Percentiles rank a stretch among this genome's conserved stretches.
These are phyloP conservation scores for Chenopodium quinoa DNA, from an alignment of 148 eudicot genomes.

Conservation along the genomic window DNA sequence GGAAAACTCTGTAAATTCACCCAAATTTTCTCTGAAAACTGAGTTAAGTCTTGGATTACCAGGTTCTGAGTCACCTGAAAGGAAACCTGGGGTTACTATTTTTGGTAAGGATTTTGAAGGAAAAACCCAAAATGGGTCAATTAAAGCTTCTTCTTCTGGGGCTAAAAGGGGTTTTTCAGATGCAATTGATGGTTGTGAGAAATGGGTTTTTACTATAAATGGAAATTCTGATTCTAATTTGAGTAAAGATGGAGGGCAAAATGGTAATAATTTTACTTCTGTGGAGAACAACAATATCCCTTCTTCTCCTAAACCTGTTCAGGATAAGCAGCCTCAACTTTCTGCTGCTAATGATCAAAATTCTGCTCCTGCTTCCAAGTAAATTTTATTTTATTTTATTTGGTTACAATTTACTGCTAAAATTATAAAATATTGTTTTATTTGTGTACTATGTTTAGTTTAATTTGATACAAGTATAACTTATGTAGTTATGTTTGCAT, in stretches of 20 bases:
- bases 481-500: neutral
- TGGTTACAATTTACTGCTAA: neutral
- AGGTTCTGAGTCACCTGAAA: constrained; percentile 34
- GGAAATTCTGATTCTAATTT: constrained; percentile 29
- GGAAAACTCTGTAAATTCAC: constrained; percentile 41
- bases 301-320: constrained; percentile 26
- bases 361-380: constrained; percentile 32
- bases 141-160: constrained; percentile 21
- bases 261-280: neutral
- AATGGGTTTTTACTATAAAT: constrained; percentile 33
- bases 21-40: constrained; percentile 28
- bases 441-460: neutral
- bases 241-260: constrained; percentile 22
- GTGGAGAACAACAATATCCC: constrained; percentile 9
- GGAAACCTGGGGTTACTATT: constrained; percentile 35
- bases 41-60: constrained; percentile 40
- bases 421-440: neutral
- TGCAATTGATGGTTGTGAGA: constrained; percentile 31
- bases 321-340: constrained; percentile 11
- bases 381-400: neutral
- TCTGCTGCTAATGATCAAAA: constrained; percentile 27
- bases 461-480: neutral
- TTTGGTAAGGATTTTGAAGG: constrained; percentile 38
- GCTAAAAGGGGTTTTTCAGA: constrained; percentile 37
- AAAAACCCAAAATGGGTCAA: constrained; percentile 25